Base-by-base conservation (phyloP, 1,139 yeast species). In the Pneumocystis oryctolagi region DNA sequence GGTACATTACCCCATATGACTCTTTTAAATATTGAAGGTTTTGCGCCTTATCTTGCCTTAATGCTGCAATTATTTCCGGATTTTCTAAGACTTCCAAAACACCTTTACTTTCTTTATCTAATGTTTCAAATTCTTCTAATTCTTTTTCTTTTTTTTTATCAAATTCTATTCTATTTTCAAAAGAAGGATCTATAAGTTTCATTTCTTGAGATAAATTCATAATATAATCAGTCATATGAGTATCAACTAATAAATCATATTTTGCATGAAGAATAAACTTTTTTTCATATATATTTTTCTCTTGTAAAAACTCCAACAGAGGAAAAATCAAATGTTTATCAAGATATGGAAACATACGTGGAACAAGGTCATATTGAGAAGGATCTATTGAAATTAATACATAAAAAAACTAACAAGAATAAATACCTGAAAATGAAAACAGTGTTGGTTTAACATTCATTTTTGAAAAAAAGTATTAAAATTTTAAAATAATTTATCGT, bases 321-420 rank as follows among this genome's bases (percentile, higher is more conserved):
- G 83, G 82, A 67, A 78, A 81, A 64, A 79, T 75, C 70, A 82
- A 73, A 68, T 82, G 84, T 68, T 85, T 78, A 71, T 83, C 87
- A 69, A 83, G 73, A 69, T 80, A 82, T 60, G 81, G 82, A 68
- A 79, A 73, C 67, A 82, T 72, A 71, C 78, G 78, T 63, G 76
- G 75, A 16, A 84, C 80, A 69, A 82, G 73, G 68, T 82, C 85
- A 71, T 79, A 79, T 58, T 42, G 60, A 30, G 34, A 40, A 30
- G 32, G 42, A 40, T 31, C 56, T 53, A 40, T 25, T 31, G 30
- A 30, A 30, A 32, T 40, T 42, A 42, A 16, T 6, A 6, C n/a
- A 3, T 30, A 40, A 40, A 8, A 42, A 58, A 40, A 58, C 1
- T n/a, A 6, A 30, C 20, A 32, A 42, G n/a, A 53, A 31, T 8